phyloP scores from a whole-genome alignment of 805 yeast genomes.

The Schwanniomyces occidentalis region DNA sequence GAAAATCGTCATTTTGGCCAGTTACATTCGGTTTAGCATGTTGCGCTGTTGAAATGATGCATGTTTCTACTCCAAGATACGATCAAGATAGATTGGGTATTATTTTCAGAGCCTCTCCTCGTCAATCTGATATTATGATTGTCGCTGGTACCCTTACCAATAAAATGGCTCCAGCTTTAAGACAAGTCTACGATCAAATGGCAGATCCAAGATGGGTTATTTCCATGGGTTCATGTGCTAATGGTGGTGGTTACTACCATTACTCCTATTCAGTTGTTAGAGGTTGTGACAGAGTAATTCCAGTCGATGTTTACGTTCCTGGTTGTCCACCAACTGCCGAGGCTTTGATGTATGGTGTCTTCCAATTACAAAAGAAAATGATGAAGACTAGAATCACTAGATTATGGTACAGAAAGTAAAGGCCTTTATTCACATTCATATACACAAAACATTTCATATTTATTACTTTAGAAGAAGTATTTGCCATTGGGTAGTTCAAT shows the following conservation, averaged over 20 bases:
- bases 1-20: conserved; percentile 92
- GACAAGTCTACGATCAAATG: conserved; percentile 94
- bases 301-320: conserved; percentile 88
- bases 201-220: conserved; percentile 94
- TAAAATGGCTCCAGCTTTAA: conserved; percentile 90
- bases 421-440: too few species aligned
- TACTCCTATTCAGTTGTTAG: conserved; percentile 86
- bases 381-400: conserved; percentile 76
- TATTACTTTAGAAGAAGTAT: too few species aligned
- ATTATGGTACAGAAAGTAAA: conserved; percentile 73
- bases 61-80: conserved; percentile 84
- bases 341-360: conserved; percentile 87
- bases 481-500: too few species aligned
- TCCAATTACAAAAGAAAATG: conserved; percentile 89
- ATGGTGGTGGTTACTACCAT: conserved; percentile 92
- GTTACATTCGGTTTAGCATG: conserved; percentile 90
- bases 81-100: conserved; percentile 92
- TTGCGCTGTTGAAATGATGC: conserved; percentile 97
- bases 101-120: conserved; percentile 90
- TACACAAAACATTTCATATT: too few species aligned
- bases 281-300: conserved; percentile 86
- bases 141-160: conserved; percentile 91
- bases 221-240: conserved; percentile 93
- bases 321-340: conserved; percentile 93
- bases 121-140: conserved; percentile 90